Conservation (phyloP, 2,329 filamentous ascomycete species). For the Corynespora cassiicola region DNA sequence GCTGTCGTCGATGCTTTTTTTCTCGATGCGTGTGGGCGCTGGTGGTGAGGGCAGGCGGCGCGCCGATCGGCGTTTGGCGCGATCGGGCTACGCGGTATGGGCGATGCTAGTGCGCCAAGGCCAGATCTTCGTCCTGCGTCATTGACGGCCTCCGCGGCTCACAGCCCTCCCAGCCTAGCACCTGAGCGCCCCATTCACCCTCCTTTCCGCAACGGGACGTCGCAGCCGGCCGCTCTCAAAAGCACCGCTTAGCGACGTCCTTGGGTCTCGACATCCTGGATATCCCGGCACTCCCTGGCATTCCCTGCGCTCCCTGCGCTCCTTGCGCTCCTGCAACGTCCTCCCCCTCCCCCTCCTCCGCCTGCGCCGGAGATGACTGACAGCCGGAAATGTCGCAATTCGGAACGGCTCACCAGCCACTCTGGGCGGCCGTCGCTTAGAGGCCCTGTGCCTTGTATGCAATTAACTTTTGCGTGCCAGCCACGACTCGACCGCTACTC, state of each 20-base stretch:
- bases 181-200: too few species aligned
- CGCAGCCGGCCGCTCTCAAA: conserved; percentile 7
- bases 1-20: conserved; percentile 12
- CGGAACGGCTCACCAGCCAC: conserved; percentile 10
- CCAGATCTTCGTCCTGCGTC: conserved; percentile 3
- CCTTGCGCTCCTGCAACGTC: too few species aligned
- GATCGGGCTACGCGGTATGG: too few species aligned
- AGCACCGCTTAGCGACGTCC: conserved; percentile 2
- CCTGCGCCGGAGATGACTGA: too few species aligned
- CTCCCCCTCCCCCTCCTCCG: not conserved
- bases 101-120: conserved; percentile 7
- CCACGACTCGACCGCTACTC: conserved; percentile 3
- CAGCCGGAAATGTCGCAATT: conserved; percentile 9
- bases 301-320: too few species aligned
- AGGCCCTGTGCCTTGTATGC: too few species aligned
- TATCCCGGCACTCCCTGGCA: too few species aligned
- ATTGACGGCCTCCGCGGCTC: conserved; percentile 3
- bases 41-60: conserved; percentile 9
- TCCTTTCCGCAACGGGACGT: conserved; percentile 7
- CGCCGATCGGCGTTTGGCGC: conserved; percentile 8
- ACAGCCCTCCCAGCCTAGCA: conserved; percentile 1
- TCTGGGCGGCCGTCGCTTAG: not conserved
- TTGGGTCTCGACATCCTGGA: too few species aligned
- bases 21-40: conserved; percentile 3
- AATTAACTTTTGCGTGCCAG: too few species aligned